Evolutionary conservation across 768 basidiomycete species (phyloP).

Genomic region (Termitomyces sp.): DNA sequence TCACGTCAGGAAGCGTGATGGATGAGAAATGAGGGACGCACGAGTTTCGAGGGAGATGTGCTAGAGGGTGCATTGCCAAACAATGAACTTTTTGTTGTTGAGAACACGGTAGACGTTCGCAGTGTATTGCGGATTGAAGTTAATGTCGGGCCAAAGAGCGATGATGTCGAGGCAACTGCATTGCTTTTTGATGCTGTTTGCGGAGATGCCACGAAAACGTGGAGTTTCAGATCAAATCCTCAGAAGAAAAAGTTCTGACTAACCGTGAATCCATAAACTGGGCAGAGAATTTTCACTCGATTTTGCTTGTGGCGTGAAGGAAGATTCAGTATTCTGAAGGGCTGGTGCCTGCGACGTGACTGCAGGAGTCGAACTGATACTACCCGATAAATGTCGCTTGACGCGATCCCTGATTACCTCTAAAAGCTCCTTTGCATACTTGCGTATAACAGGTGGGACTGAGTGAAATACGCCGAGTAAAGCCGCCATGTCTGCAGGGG

Average conservation of each 20-base stretch:
- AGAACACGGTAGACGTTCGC: conserved; percentile 17
- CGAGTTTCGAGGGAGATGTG: conserved; percentile 9
- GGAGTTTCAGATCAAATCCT: conserved; percentile 7
- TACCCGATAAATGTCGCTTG: conserved; percentile 25
- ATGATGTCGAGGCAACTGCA: conserved; percentile 18
- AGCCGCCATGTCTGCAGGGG: conserved; percentile 62
- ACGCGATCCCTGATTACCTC: conserved; percentile 55
- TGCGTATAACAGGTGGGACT: conserved; percentile 61
- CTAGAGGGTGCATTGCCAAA: conserved; percentile 34
- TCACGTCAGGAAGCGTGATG: background rate
- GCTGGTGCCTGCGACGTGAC: background rate
- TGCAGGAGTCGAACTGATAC: background rate
- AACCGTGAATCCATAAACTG: conserved; percentile 29
- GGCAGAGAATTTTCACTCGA: conserved; percentile 1
- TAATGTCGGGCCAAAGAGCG: conserved; percentile 26
- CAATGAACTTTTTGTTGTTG: conserved; percentile 39
- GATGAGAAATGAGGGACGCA: conserved; percentile 2
- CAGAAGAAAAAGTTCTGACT: conserved; percentile 1
- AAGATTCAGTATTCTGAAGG: conserved; percentile 6
- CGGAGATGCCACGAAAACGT: background rate
- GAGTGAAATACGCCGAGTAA: conserved; percentile 58
- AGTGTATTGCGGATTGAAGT: conserved; percentile 9
- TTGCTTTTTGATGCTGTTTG: conserved; percentile 1
- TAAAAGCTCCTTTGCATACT: conserved; percentile 60
- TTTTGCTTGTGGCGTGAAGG: conserved; percentile 4